Evolutionary conservation across 192 early-diverging fungal genomes (phyloP).

Genomic region (Linnemannia exigua): DNA sequence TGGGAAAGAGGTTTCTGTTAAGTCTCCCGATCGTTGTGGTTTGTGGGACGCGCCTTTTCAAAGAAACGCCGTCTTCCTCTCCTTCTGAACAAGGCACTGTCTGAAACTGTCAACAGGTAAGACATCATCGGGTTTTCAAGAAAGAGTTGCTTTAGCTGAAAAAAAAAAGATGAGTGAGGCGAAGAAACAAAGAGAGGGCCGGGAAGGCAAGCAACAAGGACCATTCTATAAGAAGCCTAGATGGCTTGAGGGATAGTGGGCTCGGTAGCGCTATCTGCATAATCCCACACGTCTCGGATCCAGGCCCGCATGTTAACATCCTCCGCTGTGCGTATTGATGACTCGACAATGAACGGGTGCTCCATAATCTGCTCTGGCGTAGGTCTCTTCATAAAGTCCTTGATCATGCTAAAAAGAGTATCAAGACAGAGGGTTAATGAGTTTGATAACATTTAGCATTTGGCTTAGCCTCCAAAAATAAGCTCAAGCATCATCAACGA

Average conservation of each 20-base stretch:
- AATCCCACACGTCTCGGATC: slow-evolving; percentile 78
- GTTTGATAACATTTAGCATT: not conserved
- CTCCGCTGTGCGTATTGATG: slow-evolving; percentile 37
- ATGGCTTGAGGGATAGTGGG: not conserved
- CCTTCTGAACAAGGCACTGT: too few species aligned
- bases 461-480: too few species aligned
- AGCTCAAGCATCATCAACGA: not conserved
- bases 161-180: not conserved
- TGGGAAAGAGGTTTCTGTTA: not conserved
- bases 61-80: not conserved
- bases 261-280: not conserved
- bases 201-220: not conserved
- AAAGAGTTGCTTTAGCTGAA: not conserved
- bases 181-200: not conserved
- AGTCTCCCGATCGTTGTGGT: not conserved
- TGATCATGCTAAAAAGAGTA: slow-evolving; percentile 69
- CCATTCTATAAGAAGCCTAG: not conserved
- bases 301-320: slow-evolving; percentile 74
- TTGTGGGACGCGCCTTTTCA: not conserved
- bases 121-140: too few species aligned
- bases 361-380: slow-evolving; percentile 75
- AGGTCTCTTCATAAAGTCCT: slow-evolving; percentile 77
- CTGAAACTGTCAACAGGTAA: not conserved
- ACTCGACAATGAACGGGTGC: slow-evolving; percentile 76
- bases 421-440: not conserved